Conservation (phyloP, 2,329 filamentous ascomycete genomes). For the Pseudogymnoascus sp. region DNA sequence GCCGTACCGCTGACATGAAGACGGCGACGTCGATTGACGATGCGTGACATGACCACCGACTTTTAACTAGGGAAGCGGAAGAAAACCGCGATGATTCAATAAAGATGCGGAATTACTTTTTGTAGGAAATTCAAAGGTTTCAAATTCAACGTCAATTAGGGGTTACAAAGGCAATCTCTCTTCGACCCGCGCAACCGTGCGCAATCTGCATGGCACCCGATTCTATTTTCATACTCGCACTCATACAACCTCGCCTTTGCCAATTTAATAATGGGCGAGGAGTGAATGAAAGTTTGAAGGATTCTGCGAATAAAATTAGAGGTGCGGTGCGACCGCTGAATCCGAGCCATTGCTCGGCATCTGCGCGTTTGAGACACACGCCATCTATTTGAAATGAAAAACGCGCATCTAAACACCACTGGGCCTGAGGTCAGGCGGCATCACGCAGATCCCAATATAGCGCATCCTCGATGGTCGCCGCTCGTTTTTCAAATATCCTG, state of each 20-base stretch:
- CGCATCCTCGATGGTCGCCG: background rate
- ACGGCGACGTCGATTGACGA: background rate
- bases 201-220: background rate
- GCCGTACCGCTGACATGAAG: background rate
- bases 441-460: background rate
- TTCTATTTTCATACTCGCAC: background rate
- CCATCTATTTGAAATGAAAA: conserved; percentile 6
- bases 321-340: background rate
- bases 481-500: background rate
- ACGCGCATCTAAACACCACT: background rate
- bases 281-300: background rate
- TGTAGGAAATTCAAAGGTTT: background rate
- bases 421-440: background rate
- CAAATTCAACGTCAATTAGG: background rate
- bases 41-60: background rate
- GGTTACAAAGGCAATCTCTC: background rate
- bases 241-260: background rate
- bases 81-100: background rate
- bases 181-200: background rate
- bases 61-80: background rate
- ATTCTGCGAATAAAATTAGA: background rate
- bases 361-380: background rate
- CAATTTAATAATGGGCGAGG: background rate
- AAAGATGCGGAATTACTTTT: background rate
- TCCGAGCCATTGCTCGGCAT: background rate